Evolutionary conservation across 2,329 filamentous ascomycete genomes (phyloP), one percentile per base, ranked within the genome.

Genomic region (Cercospora zeae-maydis): DNA sequence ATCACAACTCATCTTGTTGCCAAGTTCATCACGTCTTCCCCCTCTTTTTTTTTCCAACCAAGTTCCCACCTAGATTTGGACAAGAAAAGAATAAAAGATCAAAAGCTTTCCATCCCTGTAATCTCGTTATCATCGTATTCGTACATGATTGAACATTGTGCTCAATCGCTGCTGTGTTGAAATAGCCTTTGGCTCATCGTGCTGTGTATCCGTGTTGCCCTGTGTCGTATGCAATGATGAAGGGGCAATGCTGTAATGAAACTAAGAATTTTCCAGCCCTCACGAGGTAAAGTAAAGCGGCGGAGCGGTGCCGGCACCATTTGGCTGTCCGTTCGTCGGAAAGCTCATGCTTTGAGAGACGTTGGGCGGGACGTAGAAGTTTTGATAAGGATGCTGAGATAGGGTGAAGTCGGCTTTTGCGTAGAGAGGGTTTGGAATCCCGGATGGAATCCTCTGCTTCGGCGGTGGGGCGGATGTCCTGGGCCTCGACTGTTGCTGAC

Each of bases 331-430:
- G 24, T 60, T 61, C 16, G 53, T 34, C 13, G 45, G n/a, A 39
- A 49, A 55, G 13, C 19, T 21, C 51, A 61, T 49, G 19, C 61
- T 61, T 14, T 57, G 59, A 11, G 59, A 47, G 34, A 58, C 42
- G 49, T 68, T 68, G 21, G 90, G 89, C 36, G 90, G 88, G 66
- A 92, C 87, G 70, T 93, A 96, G 76, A 88, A 88, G 56, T 87
- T 86, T 72, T 91, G 88, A 72, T 95, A 96, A 1, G 92, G 91
- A 76, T 93, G 90, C 67, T 91, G 88, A 3, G 90, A 88, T 69
- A 88, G 81, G 24, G 82, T 88, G 74, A 95, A 95, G 72, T 95
- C 90, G 1, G 90, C 90, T 24, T 82, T 82, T 24, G 84, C 86
- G 68, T 88, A 83, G 39, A 93, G 76, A 1, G 91, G 91, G 71